phyloP scores from a whole-genome alignment of 306 rosid genomes.

The Fragaria vesca region DNA sequence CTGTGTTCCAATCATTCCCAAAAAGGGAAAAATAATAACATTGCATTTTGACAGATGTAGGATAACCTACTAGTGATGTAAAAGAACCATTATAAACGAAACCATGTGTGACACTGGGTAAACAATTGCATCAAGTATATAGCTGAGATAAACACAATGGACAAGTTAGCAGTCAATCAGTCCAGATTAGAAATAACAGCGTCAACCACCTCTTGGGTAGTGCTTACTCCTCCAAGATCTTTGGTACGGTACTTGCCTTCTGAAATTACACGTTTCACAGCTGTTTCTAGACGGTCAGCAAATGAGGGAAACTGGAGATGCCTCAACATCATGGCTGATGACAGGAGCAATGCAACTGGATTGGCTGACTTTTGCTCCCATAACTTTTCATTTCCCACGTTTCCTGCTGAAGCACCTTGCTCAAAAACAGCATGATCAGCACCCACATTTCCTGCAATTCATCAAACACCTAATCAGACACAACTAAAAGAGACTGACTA shows the following conservation, averaged over 20 bases:
- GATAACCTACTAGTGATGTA: slow-evolving; percentile 14
- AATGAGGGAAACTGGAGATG: slow-evolving; percentile 93
- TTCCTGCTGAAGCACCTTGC: slow-evolving; percentile 99
- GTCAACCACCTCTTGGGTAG: slow-evolving; percentile 81
- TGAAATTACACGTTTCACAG: slow-evolving; percentile 64
- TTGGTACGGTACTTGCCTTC: slow-evolving; percentile 74
- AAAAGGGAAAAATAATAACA: slow-evolving; percentile 4
- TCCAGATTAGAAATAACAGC: slow-evolving; percentile 66
- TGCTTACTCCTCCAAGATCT: slow-evolving; percentile 85
- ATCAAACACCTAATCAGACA: slow-evolving; percentile 21
- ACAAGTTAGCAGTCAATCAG: slow-evolving; percentile 33
- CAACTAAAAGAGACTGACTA: neutral
- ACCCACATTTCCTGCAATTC: slow-evolving; percentile 76
- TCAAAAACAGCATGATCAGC: slow-evolving; percentile 88
- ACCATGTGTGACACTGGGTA: slow-evolving; percentile 9
- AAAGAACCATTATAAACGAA: neutral
- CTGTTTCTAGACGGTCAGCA: slow-evolving; percentile 83
- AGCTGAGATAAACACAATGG: slow-evolving; percentile 1
- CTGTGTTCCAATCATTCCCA: slow-evolving; percentile 22
- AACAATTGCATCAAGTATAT: slow-evolving; percentile 7
- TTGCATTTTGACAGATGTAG: slow-evolving; percentile 17
- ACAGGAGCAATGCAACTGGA: slow-evolving; percentile 89
- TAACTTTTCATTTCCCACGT: slow-evolving; percentile 65
- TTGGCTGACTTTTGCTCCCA: slow-evolving; percentile 71
- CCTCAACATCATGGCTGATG: slow-evolving; percentile 96